phyloP scores from a whole-genome alignment of 75 land plant genomes.

The Pseudotsuga menziesii region DNA sequence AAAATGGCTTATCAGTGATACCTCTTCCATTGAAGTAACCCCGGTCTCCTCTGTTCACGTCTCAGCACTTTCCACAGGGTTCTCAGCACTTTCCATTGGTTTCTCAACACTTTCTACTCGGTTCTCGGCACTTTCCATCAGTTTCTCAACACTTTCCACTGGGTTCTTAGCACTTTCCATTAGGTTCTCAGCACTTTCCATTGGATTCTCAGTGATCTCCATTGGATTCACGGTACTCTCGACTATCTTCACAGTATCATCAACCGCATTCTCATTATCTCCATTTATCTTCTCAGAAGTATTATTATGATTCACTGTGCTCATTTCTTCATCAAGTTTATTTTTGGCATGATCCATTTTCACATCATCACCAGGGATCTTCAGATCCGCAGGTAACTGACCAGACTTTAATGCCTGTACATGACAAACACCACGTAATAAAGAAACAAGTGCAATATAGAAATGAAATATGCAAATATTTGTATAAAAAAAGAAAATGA shows the following conservation, averaged over 20 bases:
- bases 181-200: background rate
- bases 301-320: background rate
- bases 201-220: background rate
- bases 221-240: background rate
- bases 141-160: background rate
- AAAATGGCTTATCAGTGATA: background rate
- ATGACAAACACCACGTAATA: constrained; percentile 1
- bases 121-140: background rate
- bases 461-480: background rate
- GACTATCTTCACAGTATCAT: background rate
- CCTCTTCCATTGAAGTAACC: constrained; percentile 7
- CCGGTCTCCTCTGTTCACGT: background rate
- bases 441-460: background rate
- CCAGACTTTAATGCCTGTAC: constrained; percentile 77
- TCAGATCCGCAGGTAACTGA: constrained; percentile 76
- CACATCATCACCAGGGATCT: constrained; percentile 24
- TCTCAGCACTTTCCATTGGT: too few relatives aligned
- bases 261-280: constrained; percentile 1
- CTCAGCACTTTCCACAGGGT: too few relatives aligned
- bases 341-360: background rate
- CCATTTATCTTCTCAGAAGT: background rate
- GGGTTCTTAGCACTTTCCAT: background rate
- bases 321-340: background rate
- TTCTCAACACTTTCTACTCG: too few relatives aligned
- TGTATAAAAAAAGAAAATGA: background rate